phyloP scores from a whole-genome alignment of 345 rosid genomes.

The Mercurialis annua region DNA sequence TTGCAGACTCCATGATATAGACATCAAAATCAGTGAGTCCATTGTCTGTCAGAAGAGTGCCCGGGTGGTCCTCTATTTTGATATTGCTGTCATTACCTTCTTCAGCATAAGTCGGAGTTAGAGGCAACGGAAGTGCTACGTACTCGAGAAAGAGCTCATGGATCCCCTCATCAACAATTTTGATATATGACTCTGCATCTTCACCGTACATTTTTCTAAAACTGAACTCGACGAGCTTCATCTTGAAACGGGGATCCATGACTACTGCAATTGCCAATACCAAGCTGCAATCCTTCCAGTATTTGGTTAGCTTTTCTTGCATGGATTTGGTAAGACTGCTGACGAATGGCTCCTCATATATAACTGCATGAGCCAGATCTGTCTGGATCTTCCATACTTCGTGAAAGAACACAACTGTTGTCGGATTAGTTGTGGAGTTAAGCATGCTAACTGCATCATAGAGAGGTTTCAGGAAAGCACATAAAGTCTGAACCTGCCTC shows the following conservation, averaged over 20 bases:
- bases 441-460: conserved; percentile 65
- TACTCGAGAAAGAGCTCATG: conserved; percentile 83
- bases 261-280: conserved; percentile 79
- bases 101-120: conserved; percentile 58
- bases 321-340: conserved; percentile 47
- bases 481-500: conserved; percentile 64
- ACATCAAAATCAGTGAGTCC: conserved; percentile 79
- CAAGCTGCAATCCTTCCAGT: conserved; percentile 83
- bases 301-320: conserved; percentile 59
- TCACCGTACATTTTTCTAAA: conserved; percentile 80
- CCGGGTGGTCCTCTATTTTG: conserved; percentile 37
- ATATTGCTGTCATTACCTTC: conserved; percentile 40
- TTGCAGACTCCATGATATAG: conserved; percentile 71
- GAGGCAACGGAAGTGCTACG: conserved; percentile 61
- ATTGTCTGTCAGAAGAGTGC: conserved; percentile 45
- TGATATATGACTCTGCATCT: conserved; percentile 57
- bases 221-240: conserved; percentile 95
- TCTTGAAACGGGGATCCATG: conserved; percentile 95
- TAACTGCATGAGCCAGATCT: conserved; percentile 53
- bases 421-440: conserved; percentile 43
- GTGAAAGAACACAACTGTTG: conserved; percentile 63
- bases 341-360: conserved; percentile 60
- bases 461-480: conserved; percentile 68
- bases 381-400: conserved; percentile 86
- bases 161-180: conserved; percentile 72